Evolutionary conservation across 2,329 filamentous ascomycete genomes (phyloP).

Genomic region (Setomelanomma holmii): DNA sequence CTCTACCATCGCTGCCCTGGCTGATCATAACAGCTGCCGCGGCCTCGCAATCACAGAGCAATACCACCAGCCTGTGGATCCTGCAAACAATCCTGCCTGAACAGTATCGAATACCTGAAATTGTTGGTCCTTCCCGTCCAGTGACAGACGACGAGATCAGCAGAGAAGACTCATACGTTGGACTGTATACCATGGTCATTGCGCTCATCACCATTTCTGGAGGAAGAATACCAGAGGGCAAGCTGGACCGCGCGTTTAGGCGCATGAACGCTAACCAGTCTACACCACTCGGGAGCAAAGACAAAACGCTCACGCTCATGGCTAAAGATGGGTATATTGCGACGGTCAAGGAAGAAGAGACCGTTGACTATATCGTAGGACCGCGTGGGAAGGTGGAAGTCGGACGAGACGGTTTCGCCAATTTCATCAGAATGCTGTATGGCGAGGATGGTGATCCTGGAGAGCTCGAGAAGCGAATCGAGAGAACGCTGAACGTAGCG

Average conservation of each 20-base stretch:
- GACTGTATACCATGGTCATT: slow-evolving; percentile 80
- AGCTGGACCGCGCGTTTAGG: slow-evolving; percentile 76
- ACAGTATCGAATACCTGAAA: slow-evolving; percentile 67
- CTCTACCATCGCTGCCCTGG: background rate
- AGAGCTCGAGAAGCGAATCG: slow-evolving; percentile 43
- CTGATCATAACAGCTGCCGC: slow-evolving; percentile 56
- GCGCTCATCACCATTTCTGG: slow-evolving; percentile 75
- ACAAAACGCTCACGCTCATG: slow-evolving; percentile 76
- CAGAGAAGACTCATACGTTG: slow-evolving; percentile 80
- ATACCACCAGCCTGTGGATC: slow-evolving; percentile 74
- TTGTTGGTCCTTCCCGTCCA: slow-evolving; percentile 72
- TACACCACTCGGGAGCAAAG: slow-evolving; percentile 75
- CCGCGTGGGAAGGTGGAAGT: slow-evolving; percentile 87
- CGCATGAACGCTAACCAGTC: slow-evolving; percentile 78
- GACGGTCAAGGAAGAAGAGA: slow-evolving; percentile 77
- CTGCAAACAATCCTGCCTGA: slow-evolving; percentile 75
- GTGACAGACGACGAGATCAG: slow-evolving; percentile 60
- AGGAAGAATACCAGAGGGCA: slow-evolving; percentile 77
- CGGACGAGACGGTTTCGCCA: slow-evolving; percentile 75
- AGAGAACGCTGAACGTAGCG: slow-evolving; percentile 41
- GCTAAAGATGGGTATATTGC: slow-evolving; percentile 84
- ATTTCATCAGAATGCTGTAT: slow-evolving; percentile 61
- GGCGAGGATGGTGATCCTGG: slow-evolving; percentile 41
- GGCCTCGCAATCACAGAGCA: slow-evolving; percentile 58
- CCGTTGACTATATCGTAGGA: slow-evolving; percentile 82